Evolutionary conservation across 495 filamentous ascomycete genomes (phyloP).

Genomic region (Geoglossum glabrum): DNA sequence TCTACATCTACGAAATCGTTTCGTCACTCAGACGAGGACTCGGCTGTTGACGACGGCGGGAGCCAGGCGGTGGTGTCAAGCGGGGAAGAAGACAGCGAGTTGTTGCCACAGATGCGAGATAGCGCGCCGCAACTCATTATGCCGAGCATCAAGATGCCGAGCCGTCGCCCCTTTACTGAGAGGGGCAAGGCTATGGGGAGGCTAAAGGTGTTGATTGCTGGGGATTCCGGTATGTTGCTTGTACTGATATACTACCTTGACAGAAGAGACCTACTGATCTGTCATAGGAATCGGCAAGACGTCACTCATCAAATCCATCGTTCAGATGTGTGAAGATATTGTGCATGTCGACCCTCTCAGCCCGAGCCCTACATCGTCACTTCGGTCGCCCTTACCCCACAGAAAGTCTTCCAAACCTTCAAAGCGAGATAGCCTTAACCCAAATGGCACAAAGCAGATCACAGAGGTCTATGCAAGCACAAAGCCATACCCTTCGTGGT

Average conservation of each 20-base stretch:
- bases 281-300: conserved; percentile 55
- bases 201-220: conserved; percentile 75
- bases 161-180: conserved; percentile 77
- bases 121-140: conserved; percentile 81
- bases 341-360: conserved; percentile 79
- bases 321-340: conserved; percentile 88
- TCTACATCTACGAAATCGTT: conserved; percentile 31
- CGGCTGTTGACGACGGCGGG: conserved; percentile 28
- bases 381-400: conserved; percentile 9
- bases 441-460: conserved; percentile 28
- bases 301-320: conserved; percentile 77
- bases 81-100: conserved; percentile 27
- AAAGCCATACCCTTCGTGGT: conserved; percentile 81
- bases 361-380: conserved; percentile 17
- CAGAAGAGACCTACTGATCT: neutral
- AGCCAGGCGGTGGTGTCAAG: conserved; percentile 27
- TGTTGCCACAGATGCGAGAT: conserved; percentile 19
- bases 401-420: conserved; percentile 17
- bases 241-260: neutral
- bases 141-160: conserved; percentile 92
- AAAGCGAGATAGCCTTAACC: conserved; percentile 14
- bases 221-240: conserved; percentile 46
- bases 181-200: conserved; percentile 66
- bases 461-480: conserved; percentile 86
- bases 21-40: conserved; percentile 21